Percentiles rank a stretch among this genome's conserved stretches.
Evolutionary conservation across 441 rosid species (phyloP).

Genomic region (Adansonia grandidieri): DNA sequence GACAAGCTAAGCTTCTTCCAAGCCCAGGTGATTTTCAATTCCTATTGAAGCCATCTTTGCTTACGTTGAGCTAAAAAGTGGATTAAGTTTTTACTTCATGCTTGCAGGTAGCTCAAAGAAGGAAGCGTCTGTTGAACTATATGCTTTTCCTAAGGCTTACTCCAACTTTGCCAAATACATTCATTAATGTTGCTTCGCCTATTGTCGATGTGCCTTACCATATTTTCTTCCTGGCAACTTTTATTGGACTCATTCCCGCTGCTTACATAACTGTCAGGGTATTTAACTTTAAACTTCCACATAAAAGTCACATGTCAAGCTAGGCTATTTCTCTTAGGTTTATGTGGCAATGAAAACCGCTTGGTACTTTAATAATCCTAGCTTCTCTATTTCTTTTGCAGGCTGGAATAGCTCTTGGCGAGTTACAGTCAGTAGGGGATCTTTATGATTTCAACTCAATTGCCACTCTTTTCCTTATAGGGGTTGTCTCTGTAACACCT

Average conservation of each 20-base stretch:
- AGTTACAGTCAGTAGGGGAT: conserved; percentile 71
- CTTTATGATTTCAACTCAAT: conserved; percentile 83
- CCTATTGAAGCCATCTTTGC: neutral
- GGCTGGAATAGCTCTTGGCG: conserved; percentile 95
- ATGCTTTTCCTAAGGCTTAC: conserved; percentile 93
- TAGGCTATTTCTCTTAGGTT: neutral
- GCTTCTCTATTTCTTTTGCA: conserved; percentile 34
- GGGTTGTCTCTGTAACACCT: conserved; percentile 76
- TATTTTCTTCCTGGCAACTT: conserved; percentile 78
- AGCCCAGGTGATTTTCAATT: conserved; percentile 59
- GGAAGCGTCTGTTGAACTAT: conserved; percentile 66
- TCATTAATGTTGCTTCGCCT: conserved; percentile 93
- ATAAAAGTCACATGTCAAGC: neutral
- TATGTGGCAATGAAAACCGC: neutral
- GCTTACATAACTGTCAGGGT: conserved; percentile 90
- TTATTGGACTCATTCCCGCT: conserved; percentile 86
- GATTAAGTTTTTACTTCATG: conserved; percentile 18
- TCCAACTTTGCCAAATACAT: conserved; percentile 87
- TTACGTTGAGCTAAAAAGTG: neutral
- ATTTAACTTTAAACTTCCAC: conserved; percentile 16
- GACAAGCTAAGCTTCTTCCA: conserved; percentile 83
- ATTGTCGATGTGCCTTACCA: conserved; percentile 87
- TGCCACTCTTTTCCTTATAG: conserved; percentile 78
- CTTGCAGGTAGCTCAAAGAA: conserved; percentile 77
- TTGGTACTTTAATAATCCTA: neutral